Evolutionary conservation across 345 rosid genomes (phyloP), one percentile per base, ranked within the genome.

Genomic region (Citrus mangshanensis): DNA sequence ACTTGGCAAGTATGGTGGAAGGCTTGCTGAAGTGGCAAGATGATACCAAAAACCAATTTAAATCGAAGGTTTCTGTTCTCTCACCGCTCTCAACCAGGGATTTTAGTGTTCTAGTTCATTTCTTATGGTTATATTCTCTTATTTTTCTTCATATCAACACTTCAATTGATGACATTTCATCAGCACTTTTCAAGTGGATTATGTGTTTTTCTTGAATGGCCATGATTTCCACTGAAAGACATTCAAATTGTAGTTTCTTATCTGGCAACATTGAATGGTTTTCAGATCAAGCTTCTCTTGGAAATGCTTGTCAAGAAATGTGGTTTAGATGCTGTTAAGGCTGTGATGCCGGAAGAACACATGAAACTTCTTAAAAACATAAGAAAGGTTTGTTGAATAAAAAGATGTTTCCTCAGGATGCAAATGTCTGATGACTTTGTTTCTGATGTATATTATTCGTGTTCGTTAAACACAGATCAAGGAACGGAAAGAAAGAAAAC

Each of bases 291-390:
- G 90, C 89, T 89, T 85, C 85, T 96, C 32, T 82, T 96, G 84
- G 99, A 96, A 84, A 96, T 96, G 99, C 98, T 96, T 37, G 89
- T 94, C 58, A 86, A 87, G 85, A 94, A 94, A 84, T 96, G 99
- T 82, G 99, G 99, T 74, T 63, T 91, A 13, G 95, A 90, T 72
- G 98, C 98, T 83, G 98, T 96, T 49, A 93, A 92, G 89, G 91
- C 95, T 32, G 98, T 96, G 79, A 94, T 96, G 98, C 98, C 98
- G 70, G 93, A 90, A 83, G 97, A 93, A 81, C 99, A 95, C 86
- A 92, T 89, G 95, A 95, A 91, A 82, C 97, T 94, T 74, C 93
- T 96, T 35, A 88, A 92, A n/a, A 94, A 96, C 83, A 91, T 96
- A 71, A 89, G 98, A 78, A 96, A 96, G 98, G 99, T 96, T 73